Base-by-base conservation (phyloP, 208 protist species). In the Acanthamoeba sp. region DNA sequence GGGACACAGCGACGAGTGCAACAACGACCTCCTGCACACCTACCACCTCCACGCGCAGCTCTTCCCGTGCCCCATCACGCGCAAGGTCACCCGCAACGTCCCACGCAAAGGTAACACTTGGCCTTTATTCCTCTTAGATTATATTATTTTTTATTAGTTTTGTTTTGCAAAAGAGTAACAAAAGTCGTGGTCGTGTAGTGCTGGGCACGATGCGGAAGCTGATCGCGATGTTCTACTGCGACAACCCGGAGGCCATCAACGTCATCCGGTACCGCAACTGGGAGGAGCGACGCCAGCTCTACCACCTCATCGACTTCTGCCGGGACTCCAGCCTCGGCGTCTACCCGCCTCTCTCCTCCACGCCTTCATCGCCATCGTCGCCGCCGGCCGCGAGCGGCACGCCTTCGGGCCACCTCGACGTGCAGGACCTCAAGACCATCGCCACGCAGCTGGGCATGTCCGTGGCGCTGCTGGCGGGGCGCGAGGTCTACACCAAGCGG, bases 1-100 rank as follows among this genome's bases (percentile, higher is more conserved):
- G 52, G 84, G 84, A 9, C 84, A 91, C 84, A 55, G 52, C 52
- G 84, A 91, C 32, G 84, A 91, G 36, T 91, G 84, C 55, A 91
- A 91, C 84, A 91, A 91, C 55, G 84, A 91, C 27, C 52, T 91
- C 22, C n/a, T 91, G 5, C 84, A 69, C 27, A 91, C 84, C 12
- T 91, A 91, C 48, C 32, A 42, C 6, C 84, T 91, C 32, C 84
- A 91, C 32, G 5, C 7, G 27, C 84, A 91, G 32, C 20, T 29
- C 84, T 91, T 91, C 36, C 45, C 50, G 14, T 91, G 84, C 69
- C 84, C 84, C 29, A 66, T 91, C 27, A 10, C 27, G 27, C 27
- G 48, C 29, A 91, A 91, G 34, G 84, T 91, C 29, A 64, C 38
- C n/a, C 27, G 84, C 20, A 91, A 91, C 34, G 84, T 91, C 4